These are phyloP conservation scores for Noccaea bulbosa DNA, from an alignment of 345 rosid species.

Conservation along the genomic window DNA sequence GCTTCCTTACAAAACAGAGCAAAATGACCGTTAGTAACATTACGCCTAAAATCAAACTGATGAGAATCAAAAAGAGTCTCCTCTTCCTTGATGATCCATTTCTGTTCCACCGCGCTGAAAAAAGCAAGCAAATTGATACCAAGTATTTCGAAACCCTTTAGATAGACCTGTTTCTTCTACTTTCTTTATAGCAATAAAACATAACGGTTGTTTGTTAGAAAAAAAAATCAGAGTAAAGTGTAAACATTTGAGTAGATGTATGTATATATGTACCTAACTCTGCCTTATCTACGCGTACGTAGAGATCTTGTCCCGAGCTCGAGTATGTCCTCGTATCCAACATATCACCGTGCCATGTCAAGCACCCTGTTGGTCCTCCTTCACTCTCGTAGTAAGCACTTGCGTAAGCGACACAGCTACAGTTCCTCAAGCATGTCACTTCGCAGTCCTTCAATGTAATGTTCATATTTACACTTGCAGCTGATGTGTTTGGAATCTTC, in stretches of 20 bases:
- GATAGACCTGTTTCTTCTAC: background rate
- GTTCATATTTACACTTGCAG: conserved; percentile 45
- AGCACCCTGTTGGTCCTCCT: conserved; percentile 53
- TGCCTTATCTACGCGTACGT: conserved; percentile 51
- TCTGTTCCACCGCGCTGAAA: conserved; percentile 44
- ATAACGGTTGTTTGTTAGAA: background rate
- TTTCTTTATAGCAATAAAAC: conserved; percentile 10
- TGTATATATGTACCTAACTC: conserved; percentile 51
- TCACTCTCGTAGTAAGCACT: conserved; percentile 46
- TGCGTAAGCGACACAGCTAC: conserved; percentile 64
- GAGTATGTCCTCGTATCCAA: conserved; percentile 49
- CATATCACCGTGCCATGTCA: conserved; percentile 57
- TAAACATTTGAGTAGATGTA: background rate
- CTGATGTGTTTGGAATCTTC: conserved; percentile 60
- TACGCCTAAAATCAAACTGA: conserved; percentile 27
- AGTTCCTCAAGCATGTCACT: conserved; percentile 50
- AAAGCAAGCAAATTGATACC: background rate
- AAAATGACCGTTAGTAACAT: conserved; percentile 24
- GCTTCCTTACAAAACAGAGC: conserved; percentile 40
- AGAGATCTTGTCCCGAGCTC: conserved; percentile 56
- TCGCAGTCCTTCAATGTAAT: conserved; percentile 50
- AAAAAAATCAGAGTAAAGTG: background rate
- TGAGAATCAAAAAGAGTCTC: conserved; percentile 32
- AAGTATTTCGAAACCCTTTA: background rate
- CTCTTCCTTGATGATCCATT: conserved; percentile 40